Evolutionary conservation across 2,329 filamentous ascomycete species (phyloP).

Genomic region (Claviceps lovelessii): DNA sequence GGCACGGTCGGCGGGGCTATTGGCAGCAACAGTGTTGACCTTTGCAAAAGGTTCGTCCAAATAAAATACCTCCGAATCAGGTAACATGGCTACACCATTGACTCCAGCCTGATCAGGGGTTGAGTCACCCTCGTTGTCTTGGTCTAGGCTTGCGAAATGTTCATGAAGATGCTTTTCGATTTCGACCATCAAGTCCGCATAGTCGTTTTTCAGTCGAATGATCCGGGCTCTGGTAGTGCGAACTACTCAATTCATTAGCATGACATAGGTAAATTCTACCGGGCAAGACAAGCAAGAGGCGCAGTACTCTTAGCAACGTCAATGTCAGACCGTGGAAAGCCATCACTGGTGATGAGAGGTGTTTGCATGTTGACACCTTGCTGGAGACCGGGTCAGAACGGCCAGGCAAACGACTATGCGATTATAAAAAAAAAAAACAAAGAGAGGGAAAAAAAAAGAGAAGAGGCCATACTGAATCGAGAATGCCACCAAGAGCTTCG

Average conservation of each 20-base stretch:
- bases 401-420: background rate
- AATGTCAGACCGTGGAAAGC: slow-evolving; percentile 83
- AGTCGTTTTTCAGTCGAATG: slow-evolving; percentile 80
- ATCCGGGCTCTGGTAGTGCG: slow-evolving; percentile 86
- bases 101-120: slow-evolving; percentile 5
- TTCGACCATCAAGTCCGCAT: slow-evolving; percentile 71
- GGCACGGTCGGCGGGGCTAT: slow-evolving; percentile 69
- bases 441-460: background rate
- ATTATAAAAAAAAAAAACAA: background rate
- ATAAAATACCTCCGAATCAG: slow-evolving; percentile 15
- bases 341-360: slow-evolving; percentile 70
- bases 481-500: slow-evolving; percentile 65
- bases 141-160: slow-evolving; percentile 63
- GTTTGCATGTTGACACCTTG: slow-evolving; percentile 92
- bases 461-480: slow-evolving; percentile 61
- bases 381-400: slow-evolving; percentile 30
- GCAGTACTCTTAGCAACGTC: slow-evolving; percentile 91
- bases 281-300: slow-evolving; percentile 9
- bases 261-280: background rate
- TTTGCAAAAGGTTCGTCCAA: slow-evolving; percentile 54
- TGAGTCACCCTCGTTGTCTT: slow-evolving; percentile 25
- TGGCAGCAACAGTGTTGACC: slow-evolving; percentile 66
- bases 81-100: slow-evolving; percentile 16
- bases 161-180: slow-evolving; percentile 81
- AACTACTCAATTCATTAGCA: slow-evolving; percentile 37